Base-by-base conservation (phyloP, 768 basidiomycete species). In the Phaffia australis region DNA sequence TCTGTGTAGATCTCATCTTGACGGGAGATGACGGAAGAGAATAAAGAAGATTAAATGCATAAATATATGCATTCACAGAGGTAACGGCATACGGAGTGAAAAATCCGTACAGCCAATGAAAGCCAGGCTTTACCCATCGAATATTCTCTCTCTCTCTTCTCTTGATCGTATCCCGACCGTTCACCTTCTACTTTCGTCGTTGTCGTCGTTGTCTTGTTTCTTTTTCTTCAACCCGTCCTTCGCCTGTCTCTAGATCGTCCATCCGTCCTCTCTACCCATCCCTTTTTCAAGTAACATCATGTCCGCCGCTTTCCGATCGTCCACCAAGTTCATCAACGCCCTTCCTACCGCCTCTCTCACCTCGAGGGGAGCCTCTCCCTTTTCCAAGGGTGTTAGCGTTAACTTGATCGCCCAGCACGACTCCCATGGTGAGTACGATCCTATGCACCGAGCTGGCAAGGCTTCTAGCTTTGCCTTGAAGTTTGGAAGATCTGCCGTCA, bases 281-380 rank as follows among this genome's bases (percentile, higher is more conserved):
- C 46, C 30, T 35, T 48, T 23, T 9, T 42, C 11, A 11, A 42
- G 35, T 11, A 23, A 18, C 46, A 61, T 23, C 55, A 61, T 60
- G 60, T 49, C 66, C n/a, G 60, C 60, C 35, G 35, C 35, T 55
- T 27, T 62, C 42, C 66, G 60, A 49, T 27, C 56, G 18, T 54
- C 66, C 25, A 61, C 60, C 54, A 27, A 23, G 55, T 67, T 67
- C 47, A 14, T 62, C 66, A 62, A 62, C 60, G 55, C 59, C 11
- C 66, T 61, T 27, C 32, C 52, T 4, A 32, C 66, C 48, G 42
- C 49, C 55, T 4, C 50, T 42, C 23, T 64, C 55, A 63, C 49
- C 30, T 46, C 54, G 23, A 27, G 66, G 18, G 47, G 60, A 18
- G 52, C 66, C 29, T 11, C 21, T 29, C 66, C 66, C 7, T 11